Evolutionary conservation across 805 yeast species (phyloP).

Genomic region (Lipomyces mesembrius): DNA sequence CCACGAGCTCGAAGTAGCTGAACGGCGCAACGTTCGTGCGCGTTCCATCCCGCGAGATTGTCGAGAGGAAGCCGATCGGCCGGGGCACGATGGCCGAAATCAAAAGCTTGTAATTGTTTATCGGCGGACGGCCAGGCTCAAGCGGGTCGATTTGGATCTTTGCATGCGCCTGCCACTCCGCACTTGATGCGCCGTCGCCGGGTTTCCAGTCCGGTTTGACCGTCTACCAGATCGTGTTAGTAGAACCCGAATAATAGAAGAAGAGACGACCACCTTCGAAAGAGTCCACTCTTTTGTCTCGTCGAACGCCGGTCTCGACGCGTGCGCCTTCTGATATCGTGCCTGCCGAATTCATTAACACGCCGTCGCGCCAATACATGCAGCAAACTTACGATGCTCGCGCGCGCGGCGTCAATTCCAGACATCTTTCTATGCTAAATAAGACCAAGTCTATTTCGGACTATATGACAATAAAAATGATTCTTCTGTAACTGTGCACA

Average conservation of each 20-base stretch:
- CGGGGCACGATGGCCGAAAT: slow-evolving; percentile 62
- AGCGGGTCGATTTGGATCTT: slow-evolving; percentile 58
- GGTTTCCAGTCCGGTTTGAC: slow-evolving; percentile 51
- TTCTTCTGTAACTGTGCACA: no score
- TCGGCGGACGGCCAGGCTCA: slow-evolving; percentile 49
- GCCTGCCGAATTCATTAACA: not conserved
- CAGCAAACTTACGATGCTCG: no score
- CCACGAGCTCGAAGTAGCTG: slow-evolving; percentile 56
- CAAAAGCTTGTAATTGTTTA: slow-evolving; percentile 56
- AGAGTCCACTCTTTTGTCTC: not conserved
- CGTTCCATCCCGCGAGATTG: slow-evolving; percentile 51
- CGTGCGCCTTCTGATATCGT: not conserved
- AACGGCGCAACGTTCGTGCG: slow-evolving; percentile 62
- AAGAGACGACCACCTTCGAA: not conserved
- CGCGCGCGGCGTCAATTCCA: no score
- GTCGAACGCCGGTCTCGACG: not conserved
- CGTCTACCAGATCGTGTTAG: slow-evolving; percentile 20
- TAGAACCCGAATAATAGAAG: no score
- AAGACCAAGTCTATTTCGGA: no score
- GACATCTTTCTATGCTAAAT: no score
- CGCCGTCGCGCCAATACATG: no score
- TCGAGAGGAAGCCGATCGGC: slow-evolving; percentile 63
- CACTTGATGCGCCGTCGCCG: slow-evolving; percentile 55
- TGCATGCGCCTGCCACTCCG: slow-evolving; percentile 52
- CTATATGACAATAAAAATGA: no score